Conservation (phyloP, 129 eudicot species). For the Saposhnikovia divaricata region DNA sequence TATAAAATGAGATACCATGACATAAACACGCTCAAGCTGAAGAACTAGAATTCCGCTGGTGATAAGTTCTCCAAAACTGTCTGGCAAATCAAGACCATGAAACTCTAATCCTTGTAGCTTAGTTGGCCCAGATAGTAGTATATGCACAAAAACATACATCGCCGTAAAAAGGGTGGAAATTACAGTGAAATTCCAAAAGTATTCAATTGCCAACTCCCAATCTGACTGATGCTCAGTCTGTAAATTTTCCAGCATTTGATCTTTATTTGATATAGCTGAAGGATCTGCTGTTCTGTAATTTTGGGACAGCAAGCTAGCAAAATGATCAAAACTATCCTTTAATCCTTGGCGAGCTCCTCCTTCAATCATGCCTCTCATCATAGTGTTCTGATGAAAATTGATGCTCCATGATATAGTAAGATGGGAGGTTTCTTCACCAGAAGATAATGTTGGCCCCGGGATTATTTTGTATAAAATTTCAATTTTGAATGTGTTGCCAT, state of each 20-base stretch:
- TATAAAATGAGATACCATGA: conserved; percentile 69
- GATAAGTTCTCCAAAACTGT: conserved; percentile 77
- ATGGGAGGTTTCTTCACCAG: conserved; percentile 58
- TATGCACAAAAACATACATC: conserved; percentile 53
- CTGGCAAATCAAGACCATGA: conserved; percentile 74
- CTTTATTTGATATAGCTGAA: conserved; percentile 39
- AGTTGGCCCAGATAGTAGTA: conserved; percentile 37
- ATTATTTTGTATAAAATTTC: conserved; percentile 65
- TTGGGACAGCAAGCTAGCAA: conserved; percentile 48
- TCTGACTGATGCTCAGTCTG: conserved; percentile 57
- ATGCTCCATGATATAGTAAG: conserved; percentile 68
- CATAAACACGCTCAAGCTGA: conserved; percentile 62
- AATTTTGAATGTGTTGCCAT: conserved; percentile 62
- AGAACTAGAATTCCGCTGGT: conserved; percentile 53
- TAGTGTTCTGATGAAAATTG: conserved; percentile 59
- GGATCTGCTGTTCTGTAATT: conserved; percentile 23
- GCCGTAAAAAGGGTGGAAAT: conserved; percentile 43
- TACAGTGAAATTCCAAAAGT: conserved; percentile 73
- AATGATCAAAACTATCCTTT: conserved; percentile 78
- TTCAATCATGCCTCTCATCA: conserved; percentile 91
- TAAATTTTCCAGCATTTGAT: conserved; percentile 46
- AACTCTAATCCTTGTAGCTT: conserved; percentile 65
- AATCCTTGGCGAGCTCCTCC: conserved; percentile 84
- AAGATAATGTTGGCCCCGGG: conserved; percentile 37
- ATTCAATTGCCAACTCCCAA: conserved; percentile 51